phyloP scores from a whole-genome alignment of 495 filamentous ascomycete species.

The Penicillium taxi region DNA sequence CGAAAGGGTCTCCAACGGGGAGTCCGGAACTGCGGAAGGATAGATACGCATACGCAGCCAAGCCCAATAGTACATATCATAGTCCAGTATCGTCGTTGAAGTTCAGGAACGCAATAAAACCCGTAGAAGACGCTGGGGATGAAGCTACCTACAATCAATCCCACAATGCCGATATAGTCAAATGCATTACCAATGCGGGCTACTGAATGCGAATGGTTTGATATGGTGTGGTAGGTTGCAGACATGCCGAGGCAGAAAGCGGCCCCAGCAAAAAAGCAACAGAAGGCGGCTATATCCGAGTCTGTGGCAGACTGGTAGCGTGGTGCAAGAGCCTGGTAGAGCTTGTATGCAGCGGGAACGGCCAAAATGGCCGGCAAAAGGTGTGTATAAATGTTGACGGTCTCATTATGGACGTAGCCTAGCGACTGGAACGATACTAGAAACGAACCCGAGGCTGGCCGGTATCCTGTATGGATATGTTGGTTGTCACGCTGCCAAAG shows the following conservation, averaged over 20 bases:
- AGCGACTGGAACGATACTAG: conserved; percentile 54
- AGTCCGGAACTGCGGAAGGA: conserved; percentile 72
- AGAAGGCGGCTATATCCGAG: conserved; percentile 62
- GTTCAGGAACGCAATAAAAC: conserved; percentile 56
- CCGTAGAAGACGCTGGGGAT: conserved; percentile 84
- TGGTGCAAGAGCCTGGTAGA: conserved; percentile 48
- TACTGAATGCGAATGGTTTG: conserved; percentile 55
- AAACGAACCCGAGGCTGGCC: conserved; percentile 59
- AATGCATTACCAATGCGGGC: conserved; percentile 61
- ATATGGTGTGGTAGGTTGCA: conserved; percentile 68
- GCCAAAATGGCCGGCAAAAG: conserved; percentile 48
- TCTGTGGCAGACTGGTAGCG: conserved; percentile 58
- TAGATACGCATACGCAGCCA: conserved; percentile 65
- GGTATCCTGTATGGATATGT: conserved; percentile 65
- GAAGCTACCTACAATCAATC: conserved; percentile 80
- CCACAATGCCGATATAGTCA: conserved; percentile 87
- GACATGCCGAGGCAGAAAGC: conserved; percentile 76
- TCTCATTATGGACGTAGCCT: conserved; percentile 81
- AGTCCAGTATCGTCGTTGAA: conserved; percentile 63
- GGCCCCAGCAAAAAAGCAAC: conserved; percentile 73
- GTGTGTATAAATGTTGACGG: conserved; percentile 92
- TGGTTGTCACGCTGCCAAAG: conserved; percentile 71
- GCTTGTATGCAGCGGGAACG: conserved; percentile 27
- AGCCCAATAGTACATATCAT: conserved; percentile 73
- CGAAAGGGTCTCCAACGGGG: conserved; percentile 77